Percentiles rank a stretch among this genome's conserved stretches.
Conservation (phyloP, 805 yeast species). For the Pichia paraexigua region DNA sequence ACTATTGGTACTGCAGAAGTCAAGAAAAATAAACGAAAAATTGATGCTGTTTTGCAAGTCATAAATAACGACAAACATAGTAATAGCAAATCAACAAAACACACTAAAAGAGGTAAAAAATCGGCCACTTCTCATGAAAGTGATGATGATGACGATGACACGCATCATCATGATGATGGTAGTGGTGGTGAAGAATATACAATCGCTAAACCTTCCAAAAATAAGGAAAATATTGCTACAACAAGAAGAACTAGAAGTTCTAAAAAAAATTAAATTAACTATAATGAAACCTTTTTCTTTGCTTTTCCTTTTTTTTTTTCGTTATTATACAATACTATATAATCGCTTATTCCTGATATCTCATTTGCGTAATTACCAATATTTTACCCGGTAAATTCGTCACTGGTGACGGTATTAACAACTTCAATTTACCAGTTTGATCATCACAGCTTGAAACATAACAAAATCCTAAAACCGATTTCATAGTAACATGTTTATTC, state of each 20-base stretch:
- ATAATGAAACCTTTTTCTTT: not conserved
- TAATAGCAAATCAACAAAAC: not conserved
- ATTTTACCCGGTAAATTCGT: conserved; percentile 63
- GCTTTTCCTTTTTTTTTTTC: no score
- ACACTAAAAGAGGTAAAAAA: not conserved
- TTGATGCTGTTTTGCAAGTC: not conserved
- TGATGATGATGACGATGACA: not conserved
- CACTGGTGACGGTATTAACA: conserved; percentile 85
- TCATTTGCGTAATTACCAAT: conserved; percentile 64
- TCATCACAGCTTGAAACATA: conserved; percentile 60
- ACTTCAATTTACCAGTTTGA: conserved; percentile 52
- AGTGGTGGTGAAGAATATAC: not conserved
- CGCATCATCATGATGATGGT: conserved; percentile 2
- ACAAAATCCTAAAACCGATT: conserved; percentile 63
- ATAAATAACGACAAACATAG: not conserved
- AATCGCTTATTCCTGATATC: conserved; percentile 62
- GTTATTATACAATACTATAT: not conserved
- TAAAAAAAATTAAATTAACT: not conserved
- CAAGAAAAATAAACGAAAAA: not conserved
- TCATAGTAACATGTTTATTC: conserved; percentile 12
- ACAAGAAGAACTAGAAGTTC: conserved; percentile 4
- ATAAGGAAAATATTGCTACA: not conserved
- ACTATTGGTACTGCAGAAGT: not conserved
- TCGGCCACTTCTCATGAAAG: not conserved
- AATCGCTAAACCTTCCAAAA: not conserved